These are phyloP conservation scores for Trametes cingulata DNA, from an alignment of 768 basidiomycete genomes.

Conservation along the genomic window DNA sequence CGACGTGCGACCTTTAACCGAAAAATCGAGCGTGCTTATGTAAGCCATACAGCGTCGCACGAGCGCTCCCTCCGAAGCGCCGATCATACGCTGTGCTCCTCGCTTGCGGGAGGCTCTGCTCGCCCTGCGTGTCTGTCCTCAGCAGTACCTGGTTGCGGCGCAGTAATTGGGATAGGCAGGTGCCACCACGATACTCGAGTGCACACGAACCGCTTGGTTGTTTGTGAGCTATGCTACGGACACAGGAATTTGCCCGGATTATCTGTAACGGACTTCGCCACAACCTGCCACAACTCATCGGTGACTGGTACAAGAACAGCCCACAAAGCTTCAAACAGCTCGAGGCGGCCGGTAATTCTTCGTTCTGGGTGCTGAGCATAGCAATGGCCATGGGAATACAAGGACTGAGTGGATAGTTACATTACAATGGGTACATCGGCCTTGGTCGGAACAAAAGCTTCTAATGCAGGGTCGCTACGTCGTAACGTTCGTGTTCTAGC, in stretches of 20 bases:
- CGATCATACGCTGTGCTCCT: neutral
- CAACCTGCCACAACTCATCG: too few relatives aligned
- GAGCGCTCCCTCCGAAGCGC: neutral
- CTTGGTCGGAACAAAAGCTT: neutral
- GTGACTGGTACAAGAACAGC: neutral
- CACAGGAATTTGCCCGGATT: neutral
- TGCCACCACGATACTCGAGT: too few relatives aligned
- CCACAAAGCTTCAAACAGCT: neutral
- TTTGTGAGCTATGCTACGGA: neutral
- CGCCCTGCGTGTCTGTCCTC: neutral
- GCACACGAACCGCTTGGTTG: neutral
- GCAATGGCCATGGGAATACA: neutral
- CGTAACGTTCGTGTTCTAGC: neutral
- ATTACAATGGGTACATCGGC: slow-evolving; percentile 1
- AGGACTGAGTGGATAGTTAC: neutral
- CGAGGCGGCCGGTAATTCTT: neutral
- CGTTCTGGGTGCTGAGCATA: neutral
- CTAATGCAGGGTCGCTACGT: neutral
- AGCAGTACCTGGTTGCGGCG: neutral
- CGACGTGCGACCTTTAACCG: slow-evolving; percentile 9
- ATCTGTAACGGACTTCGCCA: neutral
- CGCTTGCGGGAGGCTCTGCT: neutral
- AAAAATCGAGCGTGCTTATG: slow-evolving; percentile 5
- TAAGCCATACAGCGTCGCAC: slow-evolving; percentile 1
- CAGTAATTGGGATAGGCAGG: neutral